Evolutionary conservation across 306 rosid genomes (phyloP), one percentile per base, ranked within the genome.

Genomic region (Heteromeles arbutifolia): DNA sequence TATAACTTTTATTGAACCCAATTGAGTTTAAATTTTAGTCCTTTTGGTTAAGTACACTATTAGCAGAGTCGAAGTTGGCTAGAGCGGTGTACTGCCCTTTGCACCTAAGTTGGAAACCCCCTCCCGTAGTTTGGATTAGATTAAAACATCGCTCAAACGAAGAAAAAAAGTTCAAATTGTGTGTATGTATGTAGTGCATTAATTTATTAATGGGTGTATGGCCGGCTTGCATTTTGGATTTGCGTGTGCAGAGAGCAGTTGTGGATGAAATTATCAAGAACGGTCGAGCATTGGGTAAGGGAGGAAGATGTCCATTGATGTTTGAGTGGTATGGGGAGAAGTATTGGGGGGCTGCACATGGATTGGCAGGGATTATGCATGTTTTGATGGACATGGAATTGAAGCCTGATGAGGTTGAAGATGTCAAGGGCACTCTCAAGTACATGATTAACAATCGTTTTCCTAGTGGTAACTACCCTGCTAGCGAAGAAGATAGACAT

Each of bases 321-420:
- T 89, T 77, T 66, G 96, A 92, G 79, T 92, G 93, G 91, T 85
- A 92, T 18, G 90, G 96, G 10, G 88, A 92, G 79, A 92, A 81
- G 79, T 92, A 89, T 76, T 88, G 93, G 90, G 96, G 97, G 74
- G 93, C 93, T 69, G 96, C 97, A 1, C 97, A 92, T 85, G 97
- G 93, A 43, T 80, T 92, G 82, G 93, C 91, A 18, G 96, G 97
- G 82, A 89, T 88, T 79, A 78, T 92, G 87, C 88, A 90, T 82
- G 93, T 92, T 22, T 74, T 89, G 78, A 81, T 90, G 91, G 91
- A 92, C 82, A 81, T 88, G 89, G 88, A 85, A 56, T 80, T 92
- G 84, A 88, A 82, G 82, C 86, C 90, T 21, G 96, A 88, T 74
- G 88, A 89, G 85, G 70, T 85, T 37, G 91, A 86, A 80, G 93